phyloP scores from a whole-genome alignment of 2,329 filamentous ascomycete genomes.

The Cladobotryum mycophilum region DNA sequence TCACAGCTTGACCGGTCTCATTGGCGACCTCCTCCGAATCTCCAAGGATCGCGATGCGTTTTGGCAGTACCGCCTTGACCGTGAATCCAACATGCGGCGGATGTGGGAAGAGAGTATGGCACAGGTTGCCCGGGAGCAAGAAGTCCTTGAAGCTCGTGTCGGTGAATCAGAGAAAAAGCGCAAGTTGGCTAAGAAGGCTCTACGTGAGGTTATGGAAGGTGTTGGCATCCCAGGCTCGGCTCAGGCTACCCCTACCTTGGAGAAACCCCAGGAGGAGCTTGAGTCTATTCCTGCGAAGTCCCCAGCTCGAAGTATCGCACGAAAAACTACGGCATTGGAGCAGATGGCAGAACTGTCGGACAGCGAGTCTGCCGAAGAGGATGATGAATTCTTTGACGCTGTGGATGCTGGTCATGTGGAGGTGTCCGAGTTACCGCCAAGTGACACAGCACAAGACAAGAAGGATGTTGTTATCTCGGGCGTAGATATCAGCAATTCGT shows the following conservation, averaged over 20 bases:
- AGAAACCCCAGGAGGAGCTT: constrained; percentile 26
- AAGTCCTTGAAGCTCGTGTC: constrained; percentile 79
- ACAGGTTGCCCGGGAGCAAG: constrained; percentile 88
- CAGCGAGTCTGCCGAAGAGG: constrained; percentile 72
- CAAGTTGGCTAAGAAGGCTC: constrained; percentile 78
- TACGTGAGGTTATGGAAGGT: constrained; percentile 74
- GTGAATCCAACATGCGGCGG: constrained; percentile 82
- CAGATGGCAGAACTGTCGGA: constrained; percentile 72
- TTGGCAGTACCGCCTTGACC: constrained; percentile 92
- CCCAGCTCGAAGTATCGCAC: constrained; percentile 35
- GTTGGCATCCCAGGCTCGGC: constrained; percentile 29
- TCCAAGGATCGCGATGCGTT: constrained; percentile 90
- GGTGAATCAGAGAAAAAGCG: constrained; percentile 87
- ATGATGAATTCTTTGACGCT: constrained; percentile 95
- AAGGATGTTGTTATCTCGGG: constrained; percentile 36
- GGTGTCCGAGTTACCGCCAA: constrained; percentile 60
- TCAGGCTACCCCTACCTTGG: constrained; percentile 21
- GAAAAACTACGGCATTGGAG: constrained; percentile 61
- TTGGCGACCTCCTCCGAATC: constrained; percentile 84
- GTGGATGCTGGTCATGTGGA: constrained; percentile 90
- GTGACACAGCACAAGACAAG: constrained; percentile 37
- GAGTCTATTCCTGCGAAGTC: constrained; percentile 32
- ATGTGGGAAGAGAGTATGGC: constrained; percentile 99
- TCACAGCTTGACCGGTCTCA: constrained; percentile 73
- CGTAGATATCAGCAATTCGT: constrained; percentile 67